These are phyloP conservation scores for Begonia peltatifolia DNA, from an alignment of 306 rosid species.

Conservation along the genomic window DNA sequence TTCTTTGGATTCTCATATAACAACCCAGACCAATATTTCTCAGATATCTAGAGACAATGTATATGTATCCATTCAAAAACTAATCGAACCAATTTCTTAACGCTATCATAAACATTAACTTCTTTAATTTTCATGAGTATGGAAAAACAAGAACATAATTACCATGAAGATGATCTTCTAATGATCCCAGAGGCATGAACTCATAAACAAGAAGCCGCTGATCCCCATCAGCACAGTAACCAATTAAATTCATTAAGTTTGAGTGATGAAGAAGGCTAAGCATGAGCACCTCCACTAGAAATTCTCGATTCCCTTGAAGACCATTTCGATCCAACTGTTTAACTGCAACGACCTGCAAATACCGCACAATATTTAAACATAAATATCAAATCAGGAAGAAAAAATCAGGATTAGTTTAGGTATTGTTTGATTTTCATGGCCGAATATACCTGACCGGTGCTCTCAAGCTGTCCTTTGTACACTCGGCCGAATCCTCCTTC, in stretches of 20 bases:
- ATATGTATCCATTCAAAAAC: no score
- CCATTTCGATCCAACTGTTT: slow-evolving; percentile 89
- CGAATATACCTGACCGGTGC: slow-evolving; percentile 59
- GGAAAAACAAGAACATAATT: slow-evolving; percentile 2
- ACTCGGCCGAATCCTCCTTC: slow-evolving; percentile 97
- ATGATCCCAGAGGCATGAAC: slow-evolving; percentile 66
- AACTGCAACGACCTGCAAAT: slow-evolving; percentile 69
- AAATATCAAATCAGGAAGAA: background rate
- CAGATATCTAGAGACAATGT: no score
- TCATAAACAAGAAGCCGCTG: slow-evolving; percentile 93
- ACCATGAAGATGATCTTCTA: slow-evolving; percentile 91
- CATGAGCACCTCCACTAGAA: slow-evolving; percentile 91
- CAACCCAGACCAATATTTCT: no score
- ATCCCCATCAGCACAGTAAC: slow-evolving; percentile 90
- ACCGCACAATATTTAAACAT: slow-evolving; percentile 6
- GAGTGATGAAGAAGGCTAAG: slow-evolving; percentile 86
- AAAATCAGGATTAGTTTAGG: no score
- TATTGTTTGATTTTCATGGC: background rate
- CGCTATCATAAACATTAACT: no score
- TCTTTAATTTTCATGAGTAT: background rate
- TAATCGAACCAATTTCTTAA: no score
- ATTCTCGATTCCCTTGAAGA: slow-evolving; percentile 89
- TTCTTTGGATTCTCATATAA: no score
- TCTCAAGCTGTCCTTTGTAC: slow-evolving; percentile 71
- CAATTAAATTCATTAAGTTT: slow-evolving; percentile 72